Conservation (phyloP, 495 filamentous ascomycete species). For the Parachaetomium inaequale region DNA sequence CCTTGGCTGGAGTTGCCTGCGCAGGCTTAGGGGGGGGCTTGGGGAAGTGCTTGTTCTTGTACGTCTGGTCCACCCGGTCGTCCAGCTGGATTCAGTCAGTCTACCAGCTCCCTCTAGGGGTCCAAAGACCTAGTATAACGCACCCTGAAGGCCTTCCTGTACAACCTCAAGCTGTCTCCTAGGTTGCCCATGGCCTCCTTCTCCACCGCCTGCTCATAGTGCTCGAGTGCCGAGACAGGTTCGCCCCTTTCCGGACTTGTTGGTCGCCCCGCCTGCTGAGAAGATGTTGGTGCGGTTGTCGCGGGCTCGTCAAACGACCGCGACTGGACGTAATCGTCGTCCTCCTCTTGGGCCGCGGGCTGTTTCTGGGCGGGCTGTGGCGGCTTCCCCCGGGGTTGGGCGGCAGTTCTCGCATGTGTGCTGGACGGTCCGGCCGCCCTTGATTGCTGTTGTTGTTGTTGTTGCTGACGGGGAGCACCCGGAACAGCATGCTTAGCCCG, state of each 20-base stretch:
- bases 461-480: conserved; percentile 7
- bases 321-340: conserved; percentile 41
- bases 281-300: background rate
- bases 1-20: conserved; percentile 26
- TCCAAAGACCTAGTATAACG: conserved; percentile 11
- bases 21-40: conserved; percentile 42
- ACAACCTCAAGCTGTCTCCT: conserved; percentile 84
- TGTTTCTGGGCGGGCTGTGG: conserved; percentile 18
- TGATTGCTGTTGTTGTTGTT: conserved; percentile 15
- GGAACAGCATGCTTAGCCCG: conserved; percentile 18
- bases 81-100: conserved; percentile 60
- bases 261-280: conserved; percentile 9
- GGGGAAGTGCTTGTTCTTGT: conserved; percentile 87
- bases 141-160: conserved; percentile 85
- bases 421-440: conserved; percentile 15
- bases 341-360: conserved; percentile 18
- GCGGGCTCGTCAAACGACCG: conserved; percentile 39
- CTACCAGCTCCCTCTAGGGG: background rate
- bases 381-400: conserved; percentile 13
- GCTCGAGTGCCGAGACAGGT: conserved; percentile 77
- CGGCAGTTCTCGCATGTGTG: background rate
- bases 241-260: conserved; percentile 35
- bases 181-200: conserved; percentile 78
- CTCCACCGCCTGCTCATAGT: conserved; percentile 90
- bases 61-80: conserved; percentile 73